Evolutionary conservation across 1,139 yeast genomes (phyloP).

Genomic region (Nakaseomyces uthaithaninus): DNA sequence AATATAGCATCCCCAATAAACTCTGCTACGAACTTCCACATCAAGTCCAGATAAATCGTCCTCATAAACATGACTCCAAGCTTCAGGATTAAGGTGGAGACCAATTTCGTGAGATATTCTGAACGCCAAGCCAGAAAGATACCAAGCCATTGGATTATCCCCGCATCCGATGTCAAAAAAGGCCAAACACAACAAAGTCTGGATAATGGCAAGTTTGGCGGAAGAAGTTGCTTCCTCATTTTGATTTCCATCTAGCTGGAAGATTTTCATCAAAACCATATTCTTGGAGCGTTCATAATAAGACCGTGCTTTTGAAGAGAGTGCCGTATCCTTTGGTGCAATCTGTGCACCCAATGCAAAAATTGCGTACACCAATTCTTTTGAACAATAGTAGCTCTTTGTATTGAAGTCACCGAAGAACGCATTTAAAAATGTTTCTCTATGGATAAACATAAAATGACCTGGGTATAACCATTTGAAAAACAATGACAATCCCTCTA

Average conservation of each 20-base stretch:
- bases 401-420: conserved; percentile 43
- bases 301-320: conserved; percentile 35
- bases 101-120: conserved; percentile 58
- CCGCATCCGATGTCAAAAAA: conserved; percentile 53
- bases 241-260: conserved; percentile 28
- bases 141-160: conserved; percentile 52
- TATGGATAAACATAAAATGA: conserved; percentile 49
- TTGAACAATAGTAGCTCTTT: conserved; percentile 40
- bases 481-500: conserved; percentile 38
- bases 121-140: conserved; percentile 52
- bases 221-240: conserved; percentile 25
- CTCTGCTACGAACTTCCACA: conserved; percentile 47
- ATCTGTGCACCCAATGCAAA: conserved; percentile 51
- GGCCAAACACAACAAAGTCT: conserved; percentile 44
- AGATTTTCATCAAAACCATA: conserved; percentile 38
- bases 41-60: conserved; percentile 33
- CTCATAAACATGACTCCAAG: conserved; percentile 37
- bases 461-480: conserved; percentile 61
- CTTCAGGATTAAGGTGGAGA: conserved; percentile 49
- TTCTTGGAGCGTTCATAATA: conserved; percentile 43
- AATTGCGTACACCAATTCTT: conserved; percentile 43
- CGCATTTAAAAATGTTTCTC: conserved; percentile 53
- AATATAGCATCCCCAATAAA: conserved; percentile 56
- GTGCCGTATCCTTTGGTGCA: conserved; percentile 37
- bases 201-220: conserved; percentile 33